These are phyloP conservation scores for Microcera coccophila DNA, from an alignment of 2,329 filamentous ascomycete genomes.

Conservation along the genomic window DNA sequence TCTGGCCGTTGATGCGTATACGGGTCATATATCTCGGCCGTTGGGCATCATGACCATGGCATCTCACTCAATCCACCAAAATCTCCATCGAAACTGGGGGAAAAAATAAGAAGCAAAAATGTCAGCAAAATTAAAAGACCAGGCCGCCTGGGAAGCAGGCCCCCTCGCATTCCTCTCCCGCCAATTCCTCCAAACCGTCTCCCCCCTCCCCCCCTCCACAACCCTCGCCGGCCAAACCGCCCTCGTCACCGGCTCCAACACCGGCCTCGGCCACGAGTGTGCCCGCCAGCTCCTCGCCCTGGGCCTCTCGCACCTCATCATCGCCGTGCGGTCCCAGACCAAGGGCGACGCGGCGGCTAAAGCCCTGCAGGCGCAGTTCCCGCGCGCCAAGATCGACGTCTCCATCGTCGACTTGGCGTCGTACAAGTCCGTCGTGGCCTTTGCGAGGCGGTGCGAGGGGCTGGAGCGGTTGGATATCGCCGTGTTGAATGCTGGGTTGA, in stretches of 20 bases:
- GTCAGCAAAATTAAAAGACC: conserved; percentile 18
- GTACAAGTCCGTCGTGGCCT: conserved; percentile 43
- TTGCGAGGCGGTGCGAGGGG: conserved; percentile 32
- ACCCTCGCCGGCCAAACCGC: conserved; percentile 37
- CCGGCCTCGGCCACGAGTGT: conserved; percentile 46
- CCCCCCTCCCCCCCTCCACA: conserved; percentile 18
- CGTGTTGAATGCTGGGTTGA: conserved; percentile 45
- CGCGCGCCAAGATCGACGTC: conserved; percentile 41
- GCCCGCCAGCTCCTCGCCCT: conserved; percentile 40
- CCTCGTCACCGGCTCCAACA: conserved; percentile 49
- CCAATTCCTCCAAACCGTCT: conserved; percentile 22
- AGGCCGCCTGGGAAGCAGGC: conserved; percentile 20
- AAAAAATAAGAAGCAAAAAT: conserved; percentile 8
- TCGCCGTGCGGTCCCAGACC: conserved; percentile 42
- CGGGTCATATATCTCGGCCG: not conserved
- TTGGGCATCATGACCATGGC: no score
- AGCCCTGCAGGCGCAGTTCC: conserved; percentile 20
- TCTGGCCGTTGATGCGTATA: not conserved
- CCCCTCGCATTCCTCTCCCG: conserved; percentile 23
- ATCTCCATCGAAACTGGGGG: not conserved
- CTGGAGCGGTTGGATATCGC: conserved; percentile 41
- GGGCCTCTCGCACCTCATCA: conserved; percentile 40
- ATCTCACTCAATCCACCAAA: no score
- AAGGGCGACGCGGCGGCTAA: conserved; percentile 42
- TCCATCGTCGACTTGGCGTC: conserved; percentile 46